Conservation (phyloP, 106 monocot species). For the Dioscorea alata region DNA sequence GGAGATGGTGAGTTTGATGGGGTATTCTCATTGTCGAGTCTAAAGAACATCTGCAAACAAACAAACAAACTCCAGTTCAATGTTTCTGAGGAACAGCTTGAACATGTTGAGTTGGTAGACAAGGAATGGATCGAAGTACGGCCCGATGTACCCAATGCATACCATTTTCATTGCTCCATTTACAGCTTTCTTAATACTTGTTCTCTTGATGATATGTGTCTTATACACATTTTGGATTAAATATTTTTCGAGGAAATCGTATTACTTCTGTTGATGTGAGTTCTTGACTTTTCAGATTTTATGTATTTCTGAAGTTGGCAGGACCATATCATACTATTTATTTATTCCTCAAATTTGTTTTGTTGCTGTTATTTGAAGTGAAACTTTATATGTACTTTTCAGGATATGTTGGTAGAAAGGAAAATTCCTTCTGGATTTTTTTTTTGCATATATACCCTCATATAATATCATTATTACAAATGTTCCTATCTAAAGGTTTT, state of each 20-base stretch:
- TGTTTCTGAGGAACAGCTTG: conserved; percentile 18
- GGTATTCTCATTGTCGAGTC: conserved; percentile 43
- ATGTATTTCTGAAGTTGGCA: too few species aligned
- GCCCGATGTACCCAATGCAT: conserved; percentile 30
- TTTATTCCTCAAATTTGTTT: too few species aligned
- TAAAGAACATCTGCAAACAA: conserved; percentile 35
- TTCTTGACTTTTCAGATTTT: too few species aligned
- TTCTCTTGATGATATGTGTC: conserved; percentile 19
- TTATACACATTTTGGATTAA: conserved; percentile 22
- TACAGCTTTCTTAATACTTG: conserved; percentile 28
- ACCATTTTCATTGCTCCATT: conserved; percentile 27
- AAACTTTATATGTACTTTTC: too few species aligned
- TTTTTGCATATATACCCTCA: too few species aligned
- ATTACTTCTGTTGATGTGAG: too few species aligned
- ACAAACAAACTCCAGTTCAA: conserved; percentile 24
- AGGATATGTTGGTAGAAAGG: too few species aligned
- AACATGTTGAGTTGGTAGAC: conserved; percentile 33
- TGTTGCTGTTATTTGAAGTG: too few species aligned
- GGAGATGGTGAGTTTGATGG: conserved; percentile 28
- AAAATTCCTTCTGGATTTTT: too few species aligned
- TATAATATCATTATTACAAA: too few species aligned
- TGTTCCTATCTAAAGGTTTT: too few species aligned
- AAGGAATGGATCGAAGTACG: conserved; percentile 22
- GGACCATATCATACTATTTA: too few species aligned
- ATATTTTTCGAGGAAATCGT: not conserved